Conservation (phyloP, 352 stramenopile genomes). For the Lagenidium sp. region DNA sequence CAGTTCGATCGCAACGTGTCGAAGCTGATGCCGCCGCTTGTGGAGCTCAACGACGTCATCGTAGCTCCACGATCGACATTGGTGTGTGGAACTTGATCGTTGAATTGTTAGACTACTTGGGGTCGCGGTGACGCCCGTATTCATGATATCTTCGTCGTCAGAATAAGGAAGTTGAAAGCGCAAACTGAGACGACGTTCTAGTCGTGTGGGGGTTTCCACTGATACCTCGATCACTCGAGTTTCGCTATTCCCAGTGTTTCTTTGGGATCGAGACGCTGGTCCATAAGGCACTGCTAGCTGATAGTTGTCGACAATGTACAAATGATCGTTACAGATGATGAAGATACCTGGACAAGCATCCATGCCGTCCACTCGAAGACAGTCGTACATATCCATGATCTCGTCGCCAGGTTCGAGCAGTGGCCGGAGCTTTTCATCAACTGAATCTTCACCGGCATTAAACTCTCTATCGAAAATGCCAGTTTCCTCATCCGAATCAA, state of each 20-base stretch:
- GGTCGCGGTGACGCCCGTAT: no score
- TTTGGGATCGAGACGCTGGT: conserved; percentile 2
- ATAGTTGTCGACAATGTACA: conserved; percentile 75
- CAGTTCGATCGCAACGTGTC: conserved; percentile 65
- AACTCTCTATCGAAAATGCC: conserved; percentile 5
- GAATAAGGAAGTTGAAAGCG: conserved; percentile 16
- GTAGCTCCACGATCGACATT: conserved; percentile 68
- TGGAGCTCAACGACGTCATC: conserved; percentile 69
- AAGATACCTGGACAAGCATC: conserved; percentile 67
- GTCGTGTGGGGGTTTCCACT: conserved; percentile 27
- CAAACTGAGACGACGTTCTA: conserved; percentile 45
- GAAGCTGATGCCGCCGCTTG: conserved; percentile 66
- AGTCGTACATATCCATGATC: conserved; percentile 58
- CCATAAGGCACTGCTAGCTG: conserved; percentile 21
- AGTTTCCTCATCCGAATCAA: conserved; percentile 14
- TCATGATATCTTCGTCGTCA: not conserved
- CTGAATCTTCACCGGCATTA: conserved; percentile 10
- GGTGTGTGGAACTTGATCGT: conserved; percentile 32
- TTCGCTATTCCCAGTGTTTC: not conserved
- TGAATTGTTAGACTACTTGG: conserved; percentile 16
- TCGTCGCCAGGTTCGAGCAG: conserved; percentile 58
- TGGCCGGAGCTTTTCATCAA: conserved; percentile 63
- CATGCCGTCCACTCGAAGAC: conserved; percentile 67
- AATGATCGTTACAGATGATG: conserved; percentile 49
- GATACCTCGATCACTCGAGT: conserved; percentile 43